These are phyloP conservation scores for Tetrahymena thermophila DNA, from an alignment of 73 alveolate genomes.

Conservation along the genomic window DNA sequence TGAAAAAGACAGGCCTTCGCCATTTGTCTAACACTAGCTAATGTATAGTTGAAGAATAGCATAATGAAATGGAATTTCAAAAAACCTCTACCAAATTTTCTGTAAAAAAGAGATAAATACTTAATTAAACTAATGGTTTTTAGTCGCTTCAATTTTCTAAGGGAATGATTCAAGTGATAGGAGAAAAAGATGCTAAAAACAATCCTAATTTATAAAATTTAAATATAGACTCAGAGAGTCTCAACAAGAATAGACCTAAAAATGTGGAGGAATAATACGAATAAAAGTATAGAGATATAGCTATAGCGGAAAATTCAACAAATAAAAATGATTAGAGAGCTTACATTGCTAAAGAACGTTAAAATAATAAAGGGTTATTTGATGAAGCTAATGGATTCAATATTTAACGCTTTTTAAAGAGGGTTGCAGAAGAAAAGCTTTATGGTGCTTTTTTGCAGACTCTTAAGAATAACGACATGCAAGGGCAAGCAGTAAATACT, in stretches of 20 bases:
- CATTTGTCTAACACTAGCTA: background rate
- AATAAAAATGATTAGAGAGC: background rate
- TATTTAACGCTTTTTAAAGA: background rate
- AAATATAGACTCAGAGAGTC: background rate
- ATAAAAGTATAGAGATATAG: background rate
- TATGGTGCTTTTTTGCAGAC: background rate
- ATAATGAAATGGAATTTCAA: background rate
- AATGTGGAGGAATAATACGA: background rate
- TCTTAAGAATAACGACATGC: background rate
- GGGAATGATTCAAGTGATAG: background rate
- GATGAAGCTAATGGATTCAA: background rate
- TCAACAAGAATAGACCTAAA: background rate
- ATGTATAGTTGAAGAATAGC: background rate
- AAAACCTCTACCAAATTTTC: background rate
- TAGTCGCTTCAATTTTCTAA: background rate
- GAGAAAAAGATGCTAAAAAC: background rate
- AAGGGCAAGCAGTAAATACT: background rate
- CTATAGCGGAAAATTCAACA: background rate
- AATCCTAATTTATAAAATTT: background rate
- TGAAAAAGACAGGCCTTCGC: background rate
- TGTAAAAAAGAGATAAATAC: background rate
- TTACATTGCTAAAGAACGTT: background rate
- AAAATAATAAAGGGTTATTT: background rate
- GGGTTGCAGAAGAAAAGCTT: background rate
- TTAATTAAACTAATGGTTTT: background rate